These are phyloP conservation scores for Ajuga reptans DNA, from an alignment of 305 asterid genomes.

Conservation along the genomic window DNA sequence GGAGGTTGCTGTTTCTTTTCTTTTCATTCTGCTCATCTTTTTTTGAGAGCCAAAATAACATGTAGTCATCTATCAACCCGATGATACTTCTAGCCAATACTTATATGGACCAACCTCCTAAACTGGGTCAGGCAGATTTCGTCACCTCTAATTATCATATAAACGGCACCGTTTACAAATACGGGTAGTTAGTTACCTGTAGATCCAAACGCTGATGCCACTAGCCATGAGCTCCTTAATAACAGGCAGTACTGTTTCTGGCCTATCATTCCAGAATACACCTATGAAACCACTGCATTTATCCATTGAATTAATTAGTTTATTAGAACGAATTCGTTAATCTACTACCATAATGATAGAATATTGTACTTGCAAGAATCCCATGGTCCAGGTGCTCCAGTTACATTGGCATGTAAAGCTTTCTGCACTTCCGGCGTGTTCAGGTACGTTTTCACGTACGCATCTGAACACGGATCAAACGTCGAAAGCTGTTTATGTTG, in stretches of 20 bases:
- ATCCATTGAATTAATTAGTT: not conserved
- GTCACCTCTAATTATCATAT: no score
- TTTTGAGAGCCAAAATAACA: no score
- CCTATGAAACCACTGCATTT: conserved; percentile 16
- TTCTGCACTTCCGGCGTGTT: conserved; percentile 41
- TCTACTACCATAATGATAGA: not conserved
- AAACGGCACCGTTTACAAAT: no score
- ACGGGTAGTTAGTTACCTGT: no score
- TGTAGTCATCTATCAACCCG: no score
- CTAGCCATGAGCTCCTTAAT: conserved; percentile 40
- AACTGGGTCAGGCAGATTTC: no score
- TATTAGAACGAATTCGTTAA: not conserved
- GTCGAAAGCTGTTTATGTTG: conserved; percentile 13
- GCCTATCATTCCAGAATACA: conserved; percentile 23
- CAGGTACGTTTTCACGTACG: conserved; percentile 30
- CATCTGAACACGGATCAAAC: conserved; percentile 39
- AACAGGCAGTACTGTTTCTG: conserved; percentile 34
- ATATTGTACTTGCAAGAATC: conserved; percentile 28
- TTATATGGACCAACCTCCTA: no score
- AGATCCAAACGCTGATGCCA: conserved; percentile 47
- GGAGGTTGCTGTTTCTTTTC: not conserved
- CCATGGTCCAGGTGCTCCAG: conserved; percentile 38
- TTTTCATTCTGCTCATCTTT: not conserved
- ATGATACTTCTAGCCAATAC: no score
- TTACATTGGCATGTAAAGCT: conserved; percentile 37